Conservation (phyloP, 2,329 filamentous ascomycete genomes). For the Amauroascus verrucosus region DNA sequence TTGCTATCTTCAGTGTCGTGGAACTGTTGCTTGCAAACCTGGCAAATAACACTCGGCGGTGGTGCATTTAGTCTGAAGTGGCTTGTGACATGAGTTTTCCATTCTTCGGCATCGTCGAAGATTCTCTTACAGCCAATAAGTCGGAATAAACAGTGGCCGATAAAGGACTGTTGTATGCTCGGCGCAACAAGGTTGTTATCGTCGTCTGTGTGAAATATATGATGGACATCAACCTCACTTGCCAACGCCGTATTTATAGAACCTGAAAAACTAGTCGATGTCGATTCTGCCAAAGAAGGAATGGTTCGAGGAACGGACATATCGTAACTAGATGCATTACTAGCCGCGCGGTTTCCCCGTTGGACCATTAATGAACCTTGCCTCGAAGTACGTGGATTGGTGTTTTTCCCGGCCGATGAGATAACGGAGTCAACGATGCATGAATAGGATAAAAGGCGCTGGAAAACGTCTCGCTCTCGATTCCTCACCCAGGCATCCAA, state of each 20-base stretch:
- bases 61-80: slow-evolving; percentile 36
- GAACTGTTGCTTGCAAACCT: slow-evolving; percentile 29
- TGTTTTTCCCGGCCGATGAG: neutral
- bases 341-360: neutral
- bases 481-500: slow-evolving; percentile 21
- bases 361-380: slow-evolving; percentile 11
- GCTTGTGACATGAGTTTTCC: slow-evolving; percentile 37
- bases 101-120: slow-evolving; percentile 31
- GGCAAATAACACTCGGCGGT: slow-evolving; percentile 34
- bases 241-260: slow-evolving; percentile 26
- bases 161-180: neutral
- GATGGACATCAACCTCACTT: slow-evolving; percentile 19
- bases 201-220: slow-evolving; percentile 24
- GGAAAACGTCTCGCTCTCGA: slow-evolving; percentile 15
- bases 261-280: slow-evolving; percentile 22
- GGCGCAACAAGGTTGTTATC: slow-evolving; percentile 25
- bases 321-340: slow-evolving; percentile 6
- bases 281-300: slow-evolving; percentile 27
- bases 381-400: neutral
- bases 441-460: slow-evolving; percentile 16
- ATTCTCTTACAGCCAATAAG: slow-evolving; percentile 35
- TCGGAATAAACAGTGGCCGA: slow-evolving; percentile 34
- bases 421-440: neutral
- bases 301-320: slow-evolving; percentile 21
- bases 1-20: slow-evolving; percentile 16